A percentile compares a stretch with the other conserved stretches of the same genome.
Evolutionary conservation across 257 asterid species (phyloP).

Genomic region (Solanum etuberosum): DNA sequence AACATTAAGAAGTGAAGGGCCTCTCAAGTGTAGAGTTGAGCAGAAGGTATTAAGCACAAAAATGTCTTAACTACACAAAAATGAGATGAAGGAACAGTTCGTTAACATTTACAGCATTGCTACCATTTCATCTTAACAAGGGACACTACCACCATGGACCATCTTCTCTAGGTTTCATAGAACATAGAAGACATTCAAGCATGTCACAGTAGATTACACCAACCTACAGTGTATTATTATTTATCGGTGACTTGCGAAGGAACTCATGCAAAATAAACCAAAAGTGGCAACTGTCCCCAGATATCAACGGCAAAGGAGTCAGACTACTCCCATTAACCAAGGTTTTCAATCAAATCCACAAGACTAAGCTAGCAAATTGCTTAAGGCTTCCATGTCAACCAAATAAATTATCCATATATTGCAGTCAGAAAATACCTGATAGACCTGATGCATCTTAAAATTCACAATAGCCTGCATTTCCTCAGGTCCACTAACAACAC

Average conservation of each 20-base stretch:
- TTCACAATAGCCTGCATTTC: constrained; percentile 79
- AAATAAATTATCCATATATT: neutral
- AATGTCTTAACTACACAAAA: neutral
- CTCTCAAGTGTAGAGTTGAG: neutral
- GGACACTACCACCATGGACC: neutral
- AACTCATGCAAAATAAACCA: neutral
- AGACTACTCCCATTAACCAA: neutral
- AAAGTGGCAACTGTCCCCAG: neutral
- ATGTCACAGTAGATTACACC: neutral
- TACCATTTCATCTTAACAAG: neutral
- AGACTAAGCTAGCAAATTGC: neutral
- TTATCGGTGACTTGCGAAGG: neutral
- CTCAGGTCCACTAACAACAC: constrained; percentile 53
- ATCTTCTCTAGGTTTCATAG: neutral
- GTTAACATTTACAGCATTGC: neutral
- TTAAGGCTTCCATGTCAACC: neutral
- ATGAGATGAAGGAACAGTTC: neutral
- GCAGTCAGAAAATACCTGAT: constrained; percentile 44
- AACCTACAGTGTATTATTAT: neutral
- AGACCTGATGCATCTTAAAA: constrained; percentile 59
- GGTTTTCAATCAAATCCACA: neutral
- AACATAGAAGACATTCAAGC: neutral
- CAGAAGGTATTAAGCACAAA: neutral
- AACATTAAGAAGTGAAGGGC: neutral
- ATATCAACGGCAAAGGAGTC: neutral